Evolutionary conservation across 2,329 filamentous ascomycete genomes (phyloP), one percentile per base, ranked within the genome.

Genomic region (Fusarium ramigenum): DNA sequence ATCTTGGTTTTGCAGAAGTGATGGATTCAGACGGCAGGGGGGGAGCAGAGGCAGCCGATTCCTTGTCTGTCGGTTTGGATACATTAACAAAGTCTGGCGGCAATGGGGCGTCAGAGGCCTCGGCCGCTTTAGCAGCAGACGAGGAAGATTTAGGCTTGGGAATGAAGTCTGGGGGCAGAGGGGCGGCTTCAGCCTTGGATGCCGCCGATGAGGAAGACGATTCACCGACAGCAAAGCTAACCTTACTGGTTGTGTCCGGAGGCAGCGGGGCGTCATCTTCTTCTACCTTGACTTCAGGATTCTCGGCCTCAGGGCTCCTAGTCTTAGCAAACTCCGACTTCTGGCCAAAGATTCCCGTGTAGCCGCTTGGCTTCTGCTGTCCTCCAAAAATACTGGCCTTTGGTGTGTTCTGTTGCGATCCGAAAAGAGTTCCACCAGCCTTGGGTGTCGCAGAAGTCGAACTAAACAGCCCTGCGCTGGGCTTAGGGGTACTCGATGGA

Each of bases 231-330:
- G 83, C 80, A 75, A 85, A 89, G 57, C 82, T 79, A 65, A 81
- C 79, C 82, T 86, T 89, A 83, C 87, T 90, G 60, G 84, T 89
- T 64, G 86, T 81, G 69, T 90, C 87, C 28, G 88, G 87, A 39
- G 88, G 88, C 9, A 90, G 80, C 64, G 88, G 87, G 28, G 77
- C 80, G 66, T 82, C 82, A 63, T 79, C 74, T 42, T 79, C 75
- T 49, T 80, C 79, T 43, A 77, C 69, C 70, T 85, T 86, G 53
- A 81, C 78, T 66, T 83, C 82, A 7, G 82, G 80, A 9, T 80
- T 74, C n/a, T 76, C 75, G 30, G 63, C 70, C 37, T 61, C 65
- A 14, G 62, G n/a, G 25, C 36, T 60, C 46, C 66, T 61, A 4
- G 72, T 43, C 47, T 76, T 75, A 9, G 65, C 30, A 18, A 39